Evolutionary conservation across 208 protist species (phyloP).

Genomic region (Willaertia magna): DNA sequence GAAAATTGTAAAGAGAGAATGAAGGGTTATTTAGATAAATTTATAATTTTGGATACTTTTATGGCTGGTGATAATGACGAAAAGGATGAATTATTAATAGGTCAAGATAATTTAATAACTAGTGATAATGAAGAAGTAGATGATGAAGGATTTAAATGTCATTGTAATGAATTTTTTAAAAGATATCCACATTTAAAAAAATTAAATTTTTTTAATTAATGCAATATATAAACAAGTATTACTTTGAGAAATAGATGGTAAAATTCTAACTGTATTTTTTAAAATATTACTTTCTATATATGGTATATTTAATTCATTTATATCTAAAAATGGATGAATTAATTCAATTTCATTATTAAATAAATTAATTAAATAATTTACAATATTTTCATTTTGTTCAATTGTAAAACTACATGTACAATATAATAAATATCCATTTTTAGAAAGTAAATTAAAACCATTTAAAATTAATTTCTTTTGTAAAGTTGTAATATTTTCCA

Average conservation of each 20-base stretch:
- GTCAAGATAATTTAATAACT: too few species aligned
- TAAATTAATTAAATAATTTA: not conserved
- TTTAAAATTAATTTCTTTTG: slow-evolving; percentile 31
- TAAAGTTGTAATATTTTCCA: not conserved
- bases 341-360: not conserved
- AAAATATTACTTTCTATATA: not conserved
- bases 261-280: not conserved
- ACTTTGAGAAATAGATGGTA: not conserved
- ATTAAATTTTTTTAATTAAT: not conserved
- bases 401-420: slow-evolving; percentile 34
- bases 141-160: too few species aligned
- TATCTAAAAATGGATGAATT: not conserved
- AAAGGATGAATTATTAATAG: too few species aligned
- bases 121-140: too few species aligned
- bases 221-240: not conserved
- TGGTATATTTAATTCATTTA: not conserved
- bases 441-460: slow-evolving; percentile 26
- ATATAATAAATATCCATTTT: slow-evolving; percentile 28
- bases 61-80: too few species aligned
- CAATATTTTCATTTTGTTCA: slow-evolving; percentile 33
- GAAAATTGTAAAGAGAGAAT: too few species aligned
- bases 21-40: too few species aligned
- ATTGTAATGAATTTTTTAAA: too few species aligned
- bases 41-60: too few species aligned
- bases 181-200: too few species aligned